These are phyloP conservation scores for Eucalyptus cloeziana DNA, from an alignment of 345 rosid genomes.

Conservation along the genomic window DNA sequence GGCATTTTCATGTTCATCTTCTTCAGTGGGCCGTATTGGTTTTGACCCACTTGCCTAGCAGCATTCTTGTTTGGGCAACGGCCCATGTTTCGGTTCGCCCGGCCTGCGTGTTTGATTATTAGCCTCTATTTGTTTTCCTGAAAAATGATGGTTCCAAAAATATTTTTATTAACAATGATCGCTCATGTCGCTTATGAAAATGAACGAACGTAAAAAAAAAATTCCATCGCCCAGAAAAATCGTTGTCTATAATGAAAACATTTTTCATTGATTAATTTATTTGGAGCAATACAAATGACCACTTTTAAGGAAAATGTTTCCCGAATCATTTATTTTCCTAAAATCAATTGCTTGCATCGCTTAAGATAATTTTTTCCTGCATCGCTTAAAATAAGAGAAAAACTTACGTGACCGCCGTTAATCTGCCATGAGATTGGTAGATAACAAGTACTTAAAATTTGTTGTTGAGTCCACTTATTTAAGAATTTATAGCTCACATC, in stretches of 20 bases:
- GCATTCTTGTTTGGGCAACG: not conserved
- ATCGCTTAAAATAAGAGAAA: too few species aligned
- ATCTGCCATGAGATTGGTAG: too few species aligned
- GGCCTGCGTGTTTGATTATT: not conserved
- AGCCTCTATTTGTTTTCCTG: not conserved
- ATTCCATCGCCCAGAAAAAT: rapidly evolving
- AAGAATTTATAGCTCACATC: too few species aligned
- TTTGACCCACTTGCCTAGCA: not conserved
- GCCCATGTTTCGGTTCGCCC: not conserved
- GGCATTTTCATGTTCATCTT: not conserved
- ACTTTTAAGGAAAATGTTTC: not conserved
- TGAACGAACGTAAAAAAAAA: rapidly evolving
- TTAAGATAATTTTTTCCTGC: too few species aligned
- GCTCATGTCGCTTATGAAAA: not conserved
- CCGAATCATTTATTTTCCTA: not conserved
- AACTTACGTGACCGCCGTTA: rapidly evolving
- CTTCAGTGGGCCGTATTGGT: not conserved
- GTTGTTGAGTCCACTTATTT: rapidly evolving
- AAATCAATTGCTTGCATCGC: rapidly evolving
- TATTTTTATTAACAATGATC: not conserved
- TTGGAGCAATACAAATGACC: not conserved
- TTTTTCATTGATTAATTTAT: not conserved
- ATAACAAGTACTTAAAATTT: too few species aligned
- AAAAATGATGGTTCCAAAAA: not conserved
- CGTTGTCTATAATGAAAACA: not conserved